Evolutionary conservation across 2,329 filamentous ascomycete genomes (phyloP).

Genomic region (Grosmannia huntii): DNA sequence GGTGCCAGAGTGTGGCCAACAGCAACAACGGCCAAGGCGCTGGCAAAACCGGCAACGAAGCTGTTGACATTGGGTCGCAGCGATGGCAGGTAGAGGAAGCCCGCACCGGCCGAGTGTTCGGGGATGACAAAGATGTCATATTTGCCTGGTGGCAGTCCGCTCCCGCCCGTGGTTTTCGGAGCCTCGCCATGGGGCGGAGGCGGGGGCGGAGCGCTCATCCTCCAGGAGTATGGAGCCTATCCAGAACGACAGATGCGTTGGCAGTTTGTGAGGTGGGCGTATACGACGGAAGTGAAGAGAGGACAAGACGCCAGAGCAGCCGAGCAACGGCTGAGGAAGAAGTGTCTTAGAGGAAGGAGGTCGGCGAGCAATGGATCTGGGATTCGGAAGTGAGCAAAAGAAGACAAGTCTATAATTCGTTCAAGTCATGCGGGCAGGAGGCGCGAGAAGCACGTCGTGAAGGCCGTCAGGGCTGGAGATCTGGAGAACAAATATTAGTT

Average conservation of each 20-base stretch:
- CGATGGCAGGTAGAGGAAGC: conserved; percentile 90
- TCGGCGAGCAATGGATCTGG: not conserved
- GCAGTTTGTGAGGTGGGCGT: not conserved
- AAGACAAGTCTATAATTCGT: not conserved
- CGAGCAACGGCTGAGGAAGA: not conserved
- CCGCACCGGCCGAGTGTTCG: conserved; percentile 74
- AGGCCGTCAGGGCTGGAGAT: not conserved
- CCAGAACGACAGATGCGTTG: not conserved
- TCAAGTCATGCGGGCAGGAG: not conserved
- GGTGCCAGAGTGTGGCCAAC: conserved; percentile 65
- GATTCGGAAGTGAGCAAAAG: not conserved
- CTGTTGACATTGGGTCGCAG: conserved; percentile 76
- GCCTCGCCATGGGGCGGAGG: conserved; percentile 76
- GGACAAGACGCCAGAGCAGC: not conserved
- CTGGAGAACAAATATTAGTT: not conserved
- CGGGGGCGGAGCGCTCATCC: conserved; percentile 55
- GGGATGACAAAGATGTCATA: conserved; percentile 98
- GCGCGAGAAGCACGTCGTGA: not conserved
- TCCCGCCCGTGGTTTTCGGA: conserved; percentile 48
- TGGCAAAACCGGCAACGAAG: conserved; percentile 76
- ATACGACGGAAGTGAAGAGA: no score
- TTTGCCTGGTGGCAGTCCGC: conserved; percentile 64
- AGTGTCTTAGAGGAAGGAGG: not conserved
- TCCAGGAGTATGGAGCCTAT: not conserved
- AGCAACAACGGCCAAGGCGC: conserved; percentile 58